Evolutionary conservation across 352 stramenopile genomes (phyloP).

Genomic region (Pythium rhizo-oryzae): DNA sequence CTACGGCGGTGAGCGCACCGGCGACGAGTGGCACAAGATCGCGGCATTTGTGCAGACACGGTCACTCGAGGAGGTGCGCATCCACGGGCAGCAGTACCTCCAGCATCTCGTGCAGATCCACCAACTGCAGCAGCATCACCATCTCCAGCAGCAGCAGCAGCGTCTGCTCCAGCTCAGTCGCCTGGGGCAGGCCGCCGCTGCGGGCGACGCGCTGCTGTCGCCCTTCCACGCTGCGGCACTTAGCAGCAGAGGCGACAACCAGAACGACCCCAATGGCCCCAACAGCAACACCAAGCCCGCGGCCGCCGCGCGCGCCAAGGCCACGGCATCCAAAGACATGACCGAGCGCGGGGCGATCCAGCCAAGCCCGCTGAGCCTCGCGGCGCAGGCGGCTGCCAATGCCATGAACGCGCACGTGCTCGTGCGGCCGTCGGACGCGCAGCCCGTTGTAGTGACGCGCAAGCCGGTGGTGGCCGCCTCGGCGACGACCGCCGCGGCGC

Average conservation of each 20-base stretch:
- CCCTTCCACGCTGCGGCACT: neutral
- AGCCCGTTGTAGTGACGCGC: neutral
- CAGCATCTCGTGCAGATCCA: constrained; percentile 68
- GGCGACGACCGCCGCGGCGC: no score
- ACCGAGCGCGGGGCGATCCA: neutral
- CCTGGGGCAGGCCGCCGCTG: neutral
- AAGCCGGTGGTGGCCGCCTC: neutral
- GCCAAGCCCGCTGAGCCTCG: constrained; percentile 21
- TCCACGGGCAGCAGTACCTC: constrained; percentile 75
- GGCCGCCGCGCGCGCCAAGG: neutral
- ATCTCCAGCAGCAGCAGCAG: constrained; percentile 20
- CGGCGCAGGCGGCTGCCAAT: constrained; percentile 20
- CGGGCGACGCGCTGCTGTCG: neutral
- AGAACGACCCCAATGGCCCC: constrained; percentile 41
- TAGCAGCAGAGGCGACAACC: constrained; percentile 22
- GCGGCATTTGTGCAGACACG: constrained; percentile 69
- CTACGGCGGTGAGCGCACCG: constrained; percentile 51
- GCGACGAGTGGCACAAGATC: constrained; percentile 76
- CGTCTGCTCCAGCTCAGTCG: constrained; percentile 23
- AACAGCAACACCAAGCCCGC: constrained; percentile 23
- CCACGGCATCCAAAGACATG: constrained; percentile 1
- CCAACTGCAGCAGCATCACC: constrained; percentile 17
- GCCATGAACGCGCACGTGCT: constrained; percentile 27
- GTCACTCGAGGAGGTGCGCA: constrained; percentile 63
- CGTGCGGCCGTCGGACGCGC: constrained; percentile 6